phyloP scores from a whole-genome alignment of 2,329 filamentous ascomycete genomes.

The Colletotrichum kahawae region DNA sequence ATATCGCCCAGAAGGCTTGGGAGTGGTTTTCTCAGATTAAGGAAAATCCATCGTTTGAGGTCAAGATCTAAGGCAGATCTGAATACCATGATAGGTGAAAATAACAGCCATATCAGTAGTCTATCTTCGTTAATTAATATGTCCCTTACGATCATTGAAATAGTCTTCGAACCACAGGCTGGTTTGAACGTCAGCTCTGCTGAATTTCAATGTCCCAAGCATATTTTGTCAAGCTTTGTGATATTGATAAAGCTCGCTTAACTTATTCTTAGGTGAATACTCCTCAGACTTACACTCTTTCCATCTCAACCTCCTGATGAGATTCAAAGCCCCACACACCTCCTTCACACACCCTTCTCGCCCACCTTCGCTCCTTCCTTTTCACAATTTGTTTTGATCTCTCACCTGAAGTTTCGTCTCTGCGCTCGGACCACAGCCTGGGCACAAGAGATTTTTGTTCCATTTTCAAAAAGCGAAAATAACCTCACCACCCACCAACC shows the following conservation, averaged over 20 bases:
- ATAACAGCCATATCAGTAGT: no score
- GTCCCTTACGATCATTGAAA: neutral
- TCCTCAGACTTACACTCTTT: neutral
- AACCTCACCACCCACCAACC: neutral
- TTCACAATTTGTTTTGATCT: neutral
- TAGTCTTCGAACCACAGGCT: rapidly evolving
- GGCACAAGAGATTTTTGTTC: neutral
- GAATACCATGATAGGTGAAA: neutral
- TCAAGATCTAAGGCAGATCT: slow-evolving; percentile 22
- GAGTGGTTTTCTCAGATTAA: slow-evolving; percentile 44
- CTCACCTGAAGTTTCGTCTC: neutral
- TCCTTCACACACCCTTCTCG: neutral
- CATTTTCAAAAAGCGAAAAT: neutral
- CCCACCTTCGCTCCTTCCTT: neutral
- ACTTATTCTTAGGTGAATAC: neutral
- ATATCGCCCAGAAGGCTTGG: slow-evolving; percentile 50
- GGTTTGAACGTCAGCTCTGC: neutral
- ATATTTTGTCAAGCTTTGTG: no score
- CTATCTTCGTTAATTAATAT: neutral
- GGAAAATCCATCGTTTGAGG: slow-evolving; percentile 39
- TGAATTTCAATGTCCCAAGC: neutral
- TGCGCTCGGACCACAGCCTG: neutral
- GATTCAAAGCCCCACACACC: neutral
- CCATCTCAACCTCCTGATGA: neutral
- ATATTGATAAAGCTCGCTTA: neutral